Conservation (phyloP, 2,329 filamentous ascomycete genomes). For the Cladosporium oxysporum region DNA sequence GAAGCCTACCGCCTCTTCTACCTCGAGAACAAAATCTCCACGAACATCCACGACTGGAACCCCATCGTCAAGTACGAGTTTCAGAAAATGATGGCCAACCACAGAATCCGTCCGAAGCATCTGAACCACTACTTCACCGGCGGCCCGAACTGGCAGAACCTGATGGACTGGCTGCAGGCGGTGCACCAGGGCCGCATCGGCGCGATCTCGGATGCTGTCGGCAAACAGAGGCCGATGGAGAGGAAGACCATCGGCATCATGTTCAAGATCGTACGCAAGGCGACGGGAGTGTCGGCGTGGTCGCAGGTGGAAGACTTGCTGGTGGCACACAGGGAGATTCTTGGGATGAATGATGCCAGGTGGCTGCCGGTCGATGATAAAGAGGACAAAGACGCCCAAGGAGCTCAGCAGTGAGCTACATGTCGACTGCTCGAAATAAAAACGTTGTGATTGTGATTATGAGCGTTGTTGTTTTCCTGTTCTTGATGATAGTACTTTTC, state of each 20-base stretch:
- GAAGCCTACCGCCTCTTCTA: slow-evolving; percentile 14
- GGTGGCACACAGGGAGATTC: slow-evolving; percentile 1
- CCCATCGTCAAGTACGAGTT: not conserved
- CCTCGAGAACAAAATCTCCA: slow-evolving; percentile 6
- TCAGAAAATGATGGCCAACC: not conserved
- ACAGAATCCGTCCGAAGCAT: not conserved
- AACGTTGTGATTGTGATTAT: too few species aligned
- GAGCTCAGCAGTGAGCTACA: too few species aligned
- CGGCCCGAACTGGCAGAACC: not conserved
- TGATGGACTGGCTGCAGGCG: slow-evolving; percentile 2
- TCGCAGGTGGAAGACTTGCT: not conserved
- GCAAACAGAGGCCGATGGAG: not conserved
- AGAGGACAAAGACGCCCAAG: too few species aligned
- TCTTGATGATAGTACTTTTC: too few species aligned
- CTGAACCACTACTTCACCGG: slow-evolving; percentile 9
- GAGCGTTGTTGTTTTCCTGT: too few species aligned
- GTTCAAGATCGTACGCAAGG: not conserved
- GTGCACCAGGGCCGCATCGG: not conserved
- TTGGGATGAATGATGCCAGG: not conserved
- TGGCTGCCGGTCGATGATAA: not conserved
- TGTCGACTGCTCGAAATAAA: too few species aligned
- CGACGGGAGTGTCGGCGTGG: not conserved
- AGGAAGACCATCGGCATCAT: slow-evolving; percentile 7
- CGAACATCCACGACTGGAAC: slow-evolving; percentile 8
- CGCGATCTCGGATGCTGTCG: not conserved